Percentiles rank a stretch among this genome's conserved stretches.
These are phyloP conservation scores for Fraxinus anomala DNA, from an alignment of 257 asterid species.

Conservation along the genomic window DNA sequence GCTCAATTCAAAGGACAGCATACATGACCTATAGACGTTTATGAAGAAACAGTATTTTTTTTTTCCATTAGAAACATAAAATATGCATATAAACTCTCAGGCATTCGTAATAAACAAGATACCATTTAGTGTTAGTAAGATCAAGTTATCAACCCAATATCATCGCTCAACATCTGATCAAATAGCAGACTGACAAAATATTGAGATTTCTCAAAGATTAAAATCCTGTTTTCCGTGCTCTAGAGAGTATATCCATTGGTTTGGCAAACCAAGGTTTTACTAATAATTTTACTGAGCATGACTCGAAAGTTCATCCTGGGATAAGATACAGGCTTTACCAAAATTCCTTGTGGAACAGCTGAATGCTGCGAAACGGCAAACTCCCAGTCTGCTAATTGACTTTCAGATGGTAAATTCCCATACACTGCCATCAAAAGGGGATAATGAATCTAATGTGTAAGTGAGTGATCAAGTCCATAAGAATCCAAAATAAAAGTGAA, in stretches of 20 bases:
- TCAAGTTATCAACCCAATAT: background rate
- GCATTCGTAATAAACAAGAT: background rate
- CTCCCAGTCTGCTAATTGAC: constrained; percentile 91
- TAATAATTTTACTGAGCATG: background rate
- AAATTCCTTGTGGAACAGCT: constrained; percentile 53
- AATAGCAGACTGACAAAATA: background rate
- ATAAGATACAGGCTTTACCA: constrained; percentile 29
- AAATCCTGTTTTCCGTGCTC: background rate
- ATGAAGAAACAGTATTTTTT: too few species aligned
- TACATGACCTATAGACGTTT: background rate
- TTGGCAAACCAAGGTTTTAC: background rate
- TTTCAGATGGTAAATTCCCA: constrained; percentile 84
- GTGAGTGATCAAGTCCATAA: background rate
- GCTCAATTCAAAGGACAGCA: background rate
- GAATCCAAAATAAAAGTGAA: background rate
- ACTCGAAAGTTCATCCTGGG: background rate
- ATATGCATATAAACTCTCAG: background rate
- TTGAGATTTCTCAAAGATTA: background rate
- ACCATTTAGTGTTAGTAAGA: background rate
- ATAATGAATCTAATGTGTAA: constrained; percentile 10
- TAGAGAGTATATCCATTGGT: background rate
- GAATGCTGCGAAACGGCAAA: constrained; percentile 90
- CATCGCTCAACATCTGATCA: background rate
- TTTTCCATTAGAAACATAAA: background rate
- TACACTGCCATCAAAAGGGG: constrained; percentile 60